These are phyloP conservation scores for Strigomonas galati DNA, from an alignment of 208 protist genomes.

Conservation along the genomic window DNA sequence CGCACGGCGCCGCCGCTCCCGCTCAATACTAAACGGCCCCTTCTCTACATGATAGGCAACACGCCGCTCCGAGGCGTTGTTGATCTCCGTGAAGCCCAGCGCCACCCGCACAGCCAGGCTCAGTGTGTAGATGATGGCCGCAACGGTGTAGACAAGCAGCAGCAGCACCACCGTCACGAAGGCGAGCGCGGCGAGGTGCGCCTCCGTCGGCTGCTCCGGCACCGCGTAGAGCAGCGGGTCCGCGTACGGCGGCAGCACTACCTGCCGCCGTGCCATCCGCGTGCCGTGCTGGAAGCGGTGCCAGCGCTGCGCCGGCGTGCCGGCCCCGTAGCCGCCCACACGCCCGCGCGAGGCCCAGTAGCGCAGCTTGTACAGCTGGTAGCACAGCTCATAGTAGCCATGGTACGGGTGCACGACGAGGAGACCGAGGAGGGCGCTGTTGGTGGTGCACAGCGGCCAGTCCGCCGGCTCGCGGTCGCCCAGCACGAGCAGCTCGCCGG, in stretches of 20 bases:
- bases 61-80: slow-evolving; percentile 20
- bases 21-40: slow-evolving; percentile 19
- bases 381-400: slow-evolving; percentile 62
- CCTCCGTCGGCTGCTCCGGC: slow-evolving; percentile 27
- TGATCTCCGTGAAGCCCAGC: slow-evolving; percentile 23
- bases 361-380: slow-evolving; percentile 24
- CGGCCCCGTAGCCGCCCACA: neutral
- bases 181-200: slow-evolving; percentile 35
- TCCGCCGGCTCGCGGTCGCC: slow-evolving; percentile 40
- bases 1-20: slow-evolving; percentile 5
- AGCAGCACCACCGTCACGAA: slow-evolving; percentile 18
- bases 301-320: neutral
- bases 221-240: slow-evolving; percentile 59
- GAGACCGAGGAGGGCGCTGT: slow-evolving; percentile 47
- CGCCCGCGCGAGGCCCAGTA: neutral
- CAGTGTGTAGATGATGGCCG: slow-evolving; percentile 25
- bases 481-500: slow-evolving; percentile 58
- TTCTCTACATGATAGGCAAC: slow-evolving; percentile 37
- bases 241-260: slow-evolving; percentile 30
- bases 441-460: slow-evolving; percentile 64
- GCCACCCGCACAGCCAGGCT: slow-evolving; percentile 26
- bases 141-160: slow-evolving; percentile 34
- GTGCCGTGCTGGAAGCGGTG: slow-evolving; percentile 21
- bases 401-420: slow-evolving; percentile 56
- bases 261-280: slow-evolving; percentile 24